phyloP scores from a whole-genome alignment of 208 protist species.

The Wallacemonas sp. region DNA sequence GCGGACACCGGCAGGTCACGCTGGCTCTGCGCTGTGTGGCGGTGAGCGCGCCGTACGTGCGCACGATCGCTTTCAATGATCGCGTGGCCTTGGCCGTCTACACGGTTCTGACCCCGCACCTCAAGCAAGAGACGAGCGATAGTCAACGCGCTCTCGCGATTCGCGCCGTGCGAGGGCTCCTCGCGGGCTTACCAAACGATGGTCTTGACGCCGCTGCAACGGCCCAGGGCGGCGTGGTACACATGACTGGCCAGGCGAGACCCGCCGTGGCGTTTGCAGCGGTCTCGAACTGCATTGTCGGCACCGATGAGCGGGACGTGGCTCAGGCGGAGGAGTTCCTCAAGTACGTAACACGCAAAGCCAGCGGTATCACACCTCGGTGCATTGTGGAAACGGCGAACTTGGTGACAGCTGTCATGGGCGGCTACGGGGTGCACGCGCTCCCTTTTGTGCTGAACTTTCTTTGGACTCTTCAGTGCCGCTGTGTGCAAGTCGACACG shows the following conservation, averaged over 20 bases:
- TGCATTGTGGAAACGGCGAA: slow-evolving; percentile 61
- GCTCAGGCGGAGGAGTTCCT: slow-evolving; percentile 63
- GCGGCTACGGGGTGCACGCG: slow-evolving; percentile 38
- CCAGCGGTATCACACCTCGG: slow-evolving; percentile 36
- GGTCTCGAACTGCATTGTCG: slow-evolving; percentile 14
- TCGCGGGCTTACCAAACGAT: slow-evolving; percentile 46
- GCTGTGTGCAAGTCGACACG: slow-evolving; percentile 21
- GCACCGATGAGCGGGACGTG: slow-evolving; percentile 58
- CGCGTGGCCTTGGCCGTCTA: slow-evolving; percentile 41
- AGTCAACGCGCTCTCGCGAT: slow-evolving; percentile 37
- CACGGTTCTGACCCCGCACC: slow-evolving; percentile 32
- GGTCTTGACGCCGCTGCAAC: background rate
- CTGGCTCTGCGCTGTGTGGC: slow-evolving; percentile 36
- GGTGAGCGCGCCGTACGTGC: slow-evolving; percentile 71
- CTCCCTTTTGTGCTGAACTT: slow-evolving; percentile 59
- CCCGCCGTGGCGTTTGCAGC: slow-evolving; percentile 1
- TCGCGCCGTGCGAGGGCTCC: slow-evolving; percentile 44
- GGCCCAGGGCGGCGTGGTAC: background rate
- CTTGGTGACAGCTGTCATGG: slow-evolving; percentile 51
- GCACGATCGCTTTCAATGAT: slow-evolving; percentile 55
- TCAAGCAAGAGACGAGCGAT: slow-evolving; percentile 29
- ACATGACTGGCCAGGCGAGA: background rate
- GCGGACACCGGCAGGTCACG: slow-evolving; percentile 14
- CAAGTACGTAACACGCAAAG: slow-evolving; percentile 17
- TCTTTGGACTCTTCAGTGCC: slow-evolving; percentile 50